phyloP scores from a whole-genome alignment of 78 protist species.

The Tieghemostelium lacteum region DNA sequence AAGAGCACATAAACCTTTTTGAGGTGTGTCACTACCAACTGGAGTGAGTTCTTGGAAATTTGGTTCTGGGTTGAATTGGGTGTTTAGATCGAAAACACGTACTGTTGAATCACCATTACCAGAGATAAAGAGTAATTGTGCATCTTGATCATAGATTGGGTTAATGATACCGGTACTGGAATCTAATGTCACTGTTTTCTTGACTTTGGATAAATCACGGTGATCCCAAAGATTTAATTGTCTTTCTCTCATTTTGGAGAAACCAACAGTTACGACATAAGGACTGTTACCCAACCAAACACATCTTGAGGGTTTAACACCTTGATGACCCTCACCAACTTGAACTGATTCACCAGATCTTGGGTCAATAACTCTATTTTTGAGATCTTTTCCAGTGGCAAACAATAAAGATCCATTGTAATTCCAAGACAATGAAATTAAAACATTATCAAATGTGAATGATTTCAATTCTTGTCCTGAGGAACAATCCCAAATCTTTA shows the following conservation, averaged over 20 bases:
- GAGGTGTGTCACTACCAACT: slow-evolving; percentile 87
- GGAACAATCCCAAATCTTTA: slow-evolving; percentile 56
- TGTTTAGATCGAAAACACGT: slow-evolving; percentile 88
- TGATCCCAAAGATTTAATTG: slow-evolving; percentile 87
- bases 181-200: slow-evolving; percentile 81
- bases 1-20: slow-evolving; percentile 85
- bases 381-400: slow-evolving; percentile 93
- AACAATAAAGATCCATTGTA: slow-evolving; percentile 88
- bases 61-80: slow-evolving; percentile 68
- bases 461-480: slow-evolving; percentile 23
- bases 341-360: slow-evolving; percentile 70
- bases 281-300: slow-evolving; percentile 87
- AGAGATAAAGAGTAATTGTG: slow-evolving; percentile 89
- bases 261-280: slow-evolving; percentile 91
- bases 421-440: slow-evolving; percentile 88
- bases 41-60: slow-evolving; percentile 62
- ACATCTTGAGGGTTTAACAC: slow-evolving; percentile 91
- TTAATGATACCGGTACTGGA: slow-evolving; percentile 86
- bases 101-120: slow-evolving; percentile 93
- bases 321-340: slow-evolving; percentile 89
- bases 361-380: slow-evolving; percentile 92
- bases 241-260: slow-evolving; percentile 88
- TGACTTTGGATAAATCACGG: slow-evolving; percentile 48
- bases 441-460: slow-evolving; percentile 11
- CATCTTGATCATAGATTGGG: slow-evolving; percentile 95